phyloP scores from a whole-genome alignment of 208 protist species.

The Herpetomonas muscarum region DNA sequence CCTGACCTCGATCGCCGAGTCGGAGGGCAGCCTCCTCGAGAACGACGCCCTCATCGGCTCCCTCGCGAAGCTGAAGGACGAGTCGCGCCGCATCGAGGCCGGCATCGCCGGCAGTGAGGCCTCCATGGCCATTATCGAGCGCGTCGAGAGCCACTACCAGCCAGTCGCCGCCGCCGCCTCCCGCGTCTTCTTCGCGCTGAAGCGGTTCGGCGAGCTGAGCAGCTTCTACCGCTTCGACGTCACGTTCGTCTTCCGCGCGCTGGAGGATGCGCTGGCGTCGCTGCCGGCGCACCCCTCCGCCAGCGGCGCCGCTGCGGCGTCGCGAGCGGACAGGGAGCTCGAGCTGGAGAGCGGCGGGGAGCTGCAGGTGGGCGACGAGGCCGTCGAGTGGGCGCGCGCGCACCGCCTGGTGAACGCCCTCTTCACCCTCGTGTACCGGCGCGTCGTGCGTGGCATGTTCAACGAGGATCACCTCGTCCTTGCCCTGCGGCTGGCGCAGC shows the following conservation, averaged over 20 bases:
- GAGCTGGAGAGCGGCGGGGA: constrained; percentile 3
- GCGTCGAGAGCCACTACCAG: constrained; percentile 87
- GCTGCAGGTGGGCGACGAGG: constrained; percentile 12
- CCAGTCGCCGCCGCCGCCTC: constrained; percentile 89
- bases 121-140: constrained; percentile 86
- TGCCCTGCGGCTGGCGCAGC: constrained; percentile 91
- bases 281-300: constrained; percentile 20
- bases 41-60: constrained; percentile 95
- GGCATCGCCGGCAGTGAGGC: constrained; percentile 91
- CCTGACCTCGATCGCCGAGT: constrained; percentile 90
- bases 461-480: constrained; percentile 93
- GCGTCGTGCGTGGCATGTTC: constrained; percentile 91
- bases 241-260: constrained; percentile 92
- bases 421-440: constrained; percentile 72
- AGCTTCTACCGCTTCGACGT: constrained; percentile 97
- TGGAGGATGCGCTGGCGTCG: constrained; percentile 76
- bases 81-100: constrained; percentile 83
- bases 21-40: constrained; percentile 96
- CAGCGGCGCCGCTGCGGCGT: neutral
- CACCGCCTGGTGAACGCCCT: constrained; percentile 43
- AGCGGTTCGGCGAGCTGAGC: constrained; percentile 92
- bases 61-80: constrained; percentile 94
- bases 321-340: neutral
- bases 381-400: constrained; percentile 7
- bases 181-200: constrained; percentile 95